Base-by-base conservation (phyloP, 2,329 filamentous ascomycete genomes). In the Cladosporium sp. region DNA sequence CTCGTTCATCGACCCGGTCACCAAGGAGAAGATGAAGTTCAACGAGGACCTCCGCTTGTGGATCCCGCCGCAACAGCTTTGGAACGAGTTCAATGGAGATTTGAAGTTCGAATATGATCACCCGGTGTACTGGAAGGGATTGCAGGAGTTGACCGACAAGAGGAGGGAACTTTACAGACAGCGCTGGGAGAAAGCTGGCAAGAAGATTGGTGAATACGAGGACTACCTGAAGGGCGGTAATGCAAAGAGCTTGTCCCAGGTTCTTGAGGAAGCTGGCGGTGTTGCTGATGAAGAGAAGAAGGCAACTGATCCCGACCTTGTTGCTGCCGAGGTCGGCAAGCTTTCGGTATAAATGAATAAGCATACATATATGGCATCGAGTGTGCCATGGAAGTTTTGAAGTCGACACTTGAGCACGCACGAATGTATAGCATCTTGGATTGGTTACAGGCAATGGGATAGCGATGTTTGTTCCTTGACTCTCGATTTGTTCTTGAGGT, bases 1-100 rank as follows among this genome's bases (percentile, higher is more conserved):
- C 4, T 92, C 93, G 39, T 97, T 99, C 76, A 96, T 99, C 76
- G 94, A 99, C 75, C 94, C 94, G 7, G 79, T 92, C 68, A 99
- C 94, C 9, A 86, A 89, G 60, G 87, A 94, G 70, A 99, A 99
- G 81, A 87, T 99, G 78, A 95, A 94, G 78, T 97, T 96, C 82
- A 97, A 97, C 79, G 92, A 96, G 74, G 89, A 95, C 71, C 87
- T 96, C 79, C 82, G 82, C 66, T 80, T 89, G 65, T 91, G 92
- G 72, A 88, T 99, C 19, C 92, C 92, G 5, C 75, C 86, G 7
- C 81, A 87, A 68, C 93, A 97, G 73, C 84, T 99, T 55, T 89
- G 91, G 87, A 88, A 86, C 67, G 81, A 86, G 59, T 86, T 89
- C 68, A 86, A 87, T 50, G 93, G 94, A 59, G 83, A 90, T 51